These are phyloP conservation scores for Leersia perrieri DNA, from an alignment of 176 grass and related monocot species.

Conservation along the genomic window DNA sequence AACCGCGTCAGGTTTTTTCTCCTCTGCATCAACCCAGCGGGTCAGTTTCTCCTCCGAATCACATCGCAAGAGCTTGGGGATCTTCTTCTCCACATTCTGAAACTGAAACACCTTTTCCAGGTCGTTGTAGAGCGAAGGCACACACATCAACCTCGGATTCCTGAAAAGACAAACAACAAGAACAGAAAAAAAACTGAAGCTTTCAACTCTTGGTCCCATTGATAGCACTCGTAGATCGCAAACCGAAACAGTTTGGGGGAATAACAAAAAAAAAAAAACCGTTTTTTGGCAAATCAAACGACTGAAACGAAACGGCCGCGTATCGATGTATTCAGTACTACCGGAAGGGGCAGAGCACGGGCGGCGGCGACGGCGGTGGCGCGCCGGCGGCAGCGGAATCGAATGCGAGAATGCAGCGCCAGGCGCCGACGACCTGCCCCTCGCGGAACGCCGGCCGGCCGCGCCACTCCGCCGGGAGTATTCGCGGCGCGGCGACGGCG, in stretches of 20 bases:
- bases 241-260: not conserved
- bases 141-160: slow-evolving; percentile 41
- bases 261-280: no score
- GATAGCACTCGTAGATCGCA: not conserved
- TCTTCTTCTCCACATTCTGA: slow-evolving; percentile 1
- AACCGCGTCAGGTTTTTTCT: slow-evolving; percentile 25
- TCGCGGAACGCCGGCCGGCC: slow-evolving; percentile 41
- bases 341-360: slow-evolving; percentile 23
- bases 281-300: not conserved
- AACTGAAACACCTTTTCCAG: slow-evolving; percentile 40
- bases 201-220: not conserved
- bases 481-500: slow-evolving; percentile 21
- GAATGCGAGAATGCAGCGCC: slow-evolving; percentile 56
- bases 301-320: not conserved
- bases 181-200: not conserved
- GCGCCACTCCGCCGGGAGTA: slow-evolving; percentile 1
- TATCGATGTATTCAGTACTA: no score
- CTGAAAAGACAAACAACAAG: slow-evolving; percentile 18
- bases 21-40: not conserved
- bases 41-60: not conserved
- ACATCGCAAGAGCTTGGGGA: not conserved
- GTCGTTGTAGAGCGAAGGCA: slow-evolving; percentile 47
- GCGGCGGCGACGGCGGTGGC: slow-evolving; percentile 30
- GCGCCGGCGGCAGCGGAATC: slow-evolving; percentile 35
- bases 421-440: slow-evolving; percentile 37